Conservation (phyloP, 495 filamentous ascomycete species). For the Umbilicaria muhlenbergii region DNA sequence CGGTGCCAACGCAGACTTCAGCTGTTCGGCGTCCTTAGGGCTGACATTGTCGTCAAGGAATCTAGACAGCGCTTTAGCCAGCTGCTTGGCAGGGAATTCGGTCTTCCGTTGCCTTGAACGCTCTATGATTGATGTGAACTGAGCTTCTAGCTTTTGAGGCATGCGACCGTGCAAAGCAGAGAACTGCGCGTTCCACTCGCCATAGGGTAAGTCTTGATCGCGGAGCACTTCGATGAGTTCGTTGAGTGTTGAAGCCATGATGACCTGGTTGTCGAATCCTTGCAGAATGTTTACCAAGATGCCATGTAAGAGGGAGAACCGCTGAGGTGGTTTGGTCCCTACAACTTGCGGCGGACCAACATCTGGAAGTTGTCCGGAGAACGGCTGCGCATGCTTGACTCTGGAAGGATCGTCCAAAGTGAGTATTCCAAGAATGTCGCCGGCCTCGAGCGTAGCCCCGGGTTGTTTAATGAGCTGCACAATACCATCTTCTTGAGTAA, state of each 20-base stretch:
- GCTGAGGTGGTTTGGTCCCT: slow-evolving; percentile 84
- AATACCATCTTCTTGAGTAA: slow-evolving; percentile 92
- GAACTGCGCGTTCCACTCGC: slow-evolving; percentile 90
- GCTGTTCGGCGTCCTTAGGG: slow-evolving; percentile 47
- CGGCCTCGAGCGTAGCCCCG: slow-evolving; percentile 91
- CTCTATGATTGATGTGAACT: slow-evolving; percentile 71
- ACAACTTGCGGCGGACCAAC: slow-evolving; percentile 73
- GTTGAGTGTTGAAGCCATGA: slow-evolving; percentile 80
- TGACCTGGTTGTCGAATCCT: slow-evolving; percentile 94
- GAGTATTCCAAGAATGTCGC: slow-evolving; percentile 96
- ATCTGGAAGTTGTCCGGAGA: slow-evolving; percentile 79
- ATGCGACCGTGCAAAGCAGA: slow-evolving; percentile 91
- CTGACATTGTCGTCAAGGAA: slow-evolving; percentile 82
- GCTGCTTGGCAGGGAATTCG: slow-evolving; percentile 87
- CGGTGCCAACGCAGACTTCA: slow-evolving; percentile 63
- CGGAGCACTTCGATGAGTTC: slow-evolving; percentile 82
- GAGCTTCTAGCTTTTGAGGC: slow-evolving; percentile 78
- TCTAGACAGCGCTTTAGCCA: slow-evolving; percentile 65
- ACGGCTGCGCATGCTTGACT: slow-evolving; percentile 95
- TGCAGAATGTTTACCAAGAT: slow-evolving; percentile 79
- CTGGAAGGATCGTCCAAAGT: slow-evolving; percentile 89
- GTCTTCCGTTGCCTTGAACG: slow-evolving; percentile 54
- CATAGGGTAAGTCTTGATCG: slow-evolving; percentile 80
- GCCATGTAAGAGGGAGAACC: slow-evolving; percentile 58
- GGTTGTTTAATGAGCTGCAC: slow-evolving; percentile 99